Percentiles rank a stretch among this genome's conserved stretches.
phyloP scores from a whole-genome alignment of 257 asterid species.

The Gynochthodes officinalis region DNA sequence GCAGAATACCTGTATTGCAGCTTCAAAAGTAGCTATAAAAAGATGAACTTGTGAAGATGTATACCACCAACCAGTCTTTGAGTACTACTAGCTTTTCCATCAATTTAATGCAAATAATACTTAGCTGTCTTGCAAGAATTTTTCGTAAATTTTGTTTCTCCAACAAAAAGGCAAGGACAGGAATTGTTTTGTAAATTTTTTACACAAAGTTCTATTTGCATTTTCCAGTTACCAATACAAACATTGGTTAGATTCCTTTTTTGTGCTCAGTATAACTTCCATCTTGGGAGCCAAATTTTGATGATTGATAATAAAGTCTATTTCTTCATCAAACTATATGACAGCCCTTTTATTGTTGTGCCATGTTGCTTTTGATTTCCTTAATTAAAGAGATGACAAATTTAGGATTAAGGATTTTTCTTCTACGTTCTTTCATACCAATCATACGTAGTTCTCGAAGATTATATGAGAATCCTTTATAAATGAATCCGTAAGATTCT shows the following conservation, averaged over 20 bases:
- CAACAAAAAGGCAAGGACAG: constrained; percentile 3
- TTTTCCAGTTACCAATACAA: background rate
- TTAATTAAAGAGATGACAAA: background rate
- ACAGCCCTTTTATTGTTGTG: background rate
- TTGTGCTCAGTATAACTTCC: background rate
- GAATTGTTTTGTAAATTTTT: background rate
- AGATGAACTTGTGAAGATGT: constrained; percentile 7
- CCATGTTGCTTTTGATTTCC: background rate
- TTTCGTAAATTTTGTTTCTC: background rate
- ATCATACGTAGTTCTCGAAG: background rate
- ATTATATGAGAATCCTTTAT: too few relatives aligned
- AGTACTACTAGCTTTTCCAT: background rate
- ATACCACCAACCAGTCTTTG: too few relatives aligned
- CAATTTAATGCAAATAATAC: background rate
- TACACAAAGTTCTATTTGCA: background rate
- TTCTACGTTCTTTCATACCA: background rate
- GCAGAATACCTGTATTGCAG: constrained; percentile 16
- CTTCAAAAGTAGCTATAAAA: constrained; percentile 14
- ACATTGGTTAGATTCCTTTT: background rate
- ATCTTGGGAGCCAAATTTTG: background rate
- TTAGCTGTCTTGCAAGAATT: constrained; percentile 6
- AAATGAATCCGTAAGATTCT: too few relatives aligned
- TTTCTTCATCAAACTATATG: background rate
- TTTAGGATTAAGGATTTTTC: background rate
- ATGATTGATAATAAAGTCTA: background rate